Percentiles rank a stretch among this genome's conserved stretches.
Conservation (phyloP, 2,329 filamentous ascomycete genomes). For the Trematosphaeria pertusa region DNA sequence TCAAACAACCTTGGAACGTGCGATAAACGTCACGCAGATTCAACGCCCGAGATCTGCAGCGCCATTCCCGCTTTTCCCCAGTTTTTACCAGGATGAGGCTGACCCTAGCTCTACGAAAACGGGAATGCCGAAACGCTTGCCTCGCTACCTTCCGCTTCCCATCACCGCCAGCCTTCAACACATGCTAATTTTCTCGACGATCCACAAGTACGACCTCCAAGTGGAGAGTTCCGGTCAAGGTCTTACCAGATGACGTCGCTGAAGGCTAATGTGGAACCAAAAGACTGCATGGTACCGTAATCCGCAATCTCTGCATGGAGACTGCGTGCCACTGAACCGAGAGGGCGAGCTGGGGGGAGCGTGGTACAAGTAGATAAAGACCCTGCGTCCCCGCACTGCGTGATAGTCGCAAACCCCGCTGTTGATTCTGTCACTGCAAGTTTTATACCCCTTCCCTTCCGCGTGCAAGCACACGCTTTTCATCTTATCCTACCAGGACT, state of each 20-base stretch:
- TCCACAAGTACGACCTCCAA: slow-evolving; percentile 17
- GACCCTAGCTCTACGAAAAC: slow-evolving; percentile 10
- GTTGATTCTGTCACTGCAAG: not conserved
- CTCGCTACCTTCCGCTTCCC: slow-evolving; percentile 16
- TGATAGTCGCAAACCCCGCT: slow-evolving; percentile 1
- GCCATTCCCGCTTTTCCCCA: slow-evolving; percentile 23
- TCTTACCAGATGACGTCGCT: slow-evolving; percentile 22
- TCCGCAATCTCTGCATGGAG: slow-evolving; percentile 18
- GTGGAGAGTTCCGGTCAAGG: slow-evolving; percentile 15
- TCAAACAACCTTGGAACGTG: slow-evolving; percentile 12
- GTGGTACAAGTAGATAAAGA: slow-evolving; percentile 21
- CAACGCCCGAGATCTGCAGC: slow-evolving; percentile 27
- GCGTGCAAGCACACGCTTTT: slow-evolving; percentile 4
- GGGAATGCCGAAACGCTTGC: slow-evolving; percentile 26
- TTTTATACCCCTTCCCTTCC: not conserved
- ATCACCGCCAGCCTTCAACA: slow-evolving; percentile 14
- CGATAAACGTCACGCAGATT: slow-evolving; percentile 13
- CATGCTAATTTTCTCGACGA: slow-evolving; percentile 16
- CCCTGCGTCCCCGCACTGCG: slow-evolving; percentile 10
- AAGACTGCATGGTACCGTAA: too few species aligned
- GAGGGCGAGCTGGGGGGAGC: slow-evolving; percentile 6
- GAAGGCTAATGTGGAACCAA: slow-evolving; percentile 13
- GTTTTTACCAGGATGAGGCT: slow-evolving; percentile 25
- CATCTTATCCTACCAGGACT: not conserved
- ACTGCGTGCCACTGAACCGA: slow-evolving; percentile 6